Percentiles rank a stretch among this genome's conserved stretches.
These are phyloP conservation scores for Trametes sp. DNA, from an alignment of 1,284 basidiomycete species.

Conservation along the genomic window DNA sequence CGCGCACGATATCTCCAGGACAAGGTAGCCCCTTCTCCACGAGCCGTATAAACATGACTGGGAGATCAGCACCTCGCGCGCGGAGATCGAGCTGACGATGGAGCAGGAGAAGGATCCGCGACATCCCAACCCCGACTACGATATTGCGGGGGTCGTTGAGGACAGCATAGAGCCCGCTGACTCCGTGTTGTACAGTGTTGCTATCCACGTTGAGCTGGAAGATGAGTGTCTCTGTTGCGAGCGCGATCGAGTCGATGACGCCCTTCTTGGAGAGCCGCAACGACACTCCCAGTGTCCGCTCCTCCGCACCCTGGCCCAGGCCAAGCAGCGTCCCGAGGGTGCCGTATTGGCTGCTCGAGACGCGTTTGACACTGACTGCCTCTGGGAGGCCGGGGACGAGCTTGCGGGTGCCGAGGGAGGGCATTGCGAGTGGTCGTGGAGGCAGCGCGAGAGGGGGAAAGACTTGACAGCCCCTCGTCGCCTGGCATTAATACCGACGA, in stretches of 20 bases:
- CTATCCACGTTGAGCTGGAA: conserved; percentile 14
- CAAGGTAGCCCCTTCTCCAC: neutral
- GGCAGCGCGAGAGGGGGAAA: conserved; percentile 1
- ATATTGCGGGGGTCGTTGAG: conserved; percentile 4
- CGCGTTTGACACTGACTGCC: neutral
- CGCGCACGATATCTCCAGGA: neutral
- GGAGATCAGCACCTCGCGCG: conserved; percentile 11
- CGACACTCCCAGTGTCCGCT: conserved; percentile 17
- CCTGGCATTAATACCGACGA: neutral
- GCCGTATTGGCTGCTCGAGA: neutral
- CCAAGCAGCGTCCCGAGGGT: conserved; percentile 9
- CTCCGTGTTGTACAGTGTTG: too few relatives aligned
- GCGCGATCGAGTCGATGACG: conserved; percentile 18
- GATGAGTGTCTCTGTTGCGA: conserved; percentile 18
- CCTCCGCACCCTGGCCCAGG: neutral
- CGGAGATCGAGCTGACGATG: conserved; percentile 10
- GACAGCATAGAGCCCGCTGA: neutral
- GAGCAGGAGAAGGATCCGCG: conserved; percentile 16
- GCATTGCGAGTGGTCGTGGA: conserved; percentile 8
- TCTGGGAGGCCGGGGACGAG: conserved; percentile 15
- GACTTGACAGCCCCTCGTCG: neutral
- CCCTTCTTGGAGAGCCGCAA: conserved; percentile 21
- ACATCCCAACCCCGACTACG: conserved; percentile 9
- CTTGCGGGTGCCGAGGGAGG: conserved; percentile 8
- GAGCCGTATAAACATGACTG: neutral